Evolutionary conservation across 352 stramenopile species (phyloP).

Genomic region (Phytophthora foliorum): DNA sequence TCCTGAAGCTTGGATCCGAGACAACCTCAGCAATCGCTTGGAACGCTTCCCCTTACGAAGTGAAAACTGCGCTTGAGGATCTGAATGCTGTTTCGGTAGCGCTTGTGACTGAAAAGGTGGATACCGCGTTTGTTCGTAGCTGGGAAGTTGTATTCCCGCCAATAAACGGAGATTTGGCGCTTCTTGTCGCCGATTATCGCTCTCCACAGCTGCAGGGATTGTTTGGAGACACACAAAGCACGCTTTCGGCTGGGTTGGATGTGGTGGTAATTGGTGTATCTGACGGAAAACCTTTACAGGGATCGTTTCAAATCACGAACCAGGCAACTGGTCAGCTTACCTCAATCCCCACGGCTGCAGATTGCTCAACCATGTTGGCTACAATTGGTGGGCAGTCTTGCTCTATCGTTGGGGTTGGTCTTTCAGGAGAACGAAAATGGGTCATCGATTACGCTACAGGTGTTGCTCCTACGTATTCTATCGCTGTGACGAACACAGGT

Average conservation of each 20-base stretch:
- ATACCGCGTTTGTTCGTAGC: constrained; percentile 11
- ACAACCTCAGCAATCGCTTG: constrained; percentile 35
- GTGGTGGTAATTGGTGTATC: constrained; percentile 11
- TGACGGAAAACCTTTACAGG: constrained; percentile 31
- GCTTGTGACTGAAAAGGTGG: constrained; percentile 30
- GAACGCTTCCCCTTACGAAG: constrained; percentile 14
- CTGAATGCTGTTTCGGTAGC: constrained; percentile 1
- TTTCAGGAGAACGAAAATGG: constrained; percentile 47
- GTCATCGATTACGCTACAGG: constrained; percentile 27
- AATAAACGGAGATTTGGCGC: constrained; percentile 31
- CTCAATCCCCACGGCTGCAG: background rate
- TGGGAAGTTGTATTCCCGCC: constrained; percentile 40
- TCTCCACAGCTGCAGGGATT: constrained; percentile 16
- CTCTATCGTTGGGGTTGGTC: constrained; percentile 29
- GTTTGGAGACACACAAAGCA: constrained; percentile 36
- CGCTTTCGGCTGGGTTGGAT: constrained; percentile 38
- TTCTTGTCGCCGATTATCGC: constrained; percentile 21
- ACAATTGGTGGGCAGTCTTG: constrained; percentile 33
- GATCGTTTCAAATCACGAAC: constrained; percentile 38
- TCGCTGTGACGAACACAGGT: background rate
- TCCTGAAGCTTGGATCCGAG: constrained; percentile 10
- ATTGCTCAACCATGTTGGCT: constrained; percentile 11
- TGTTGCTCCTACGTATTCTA: background rate
- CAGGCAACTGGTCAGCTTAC: constrained; percentile 21
- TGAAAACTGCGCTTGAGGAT: background rate